Evolutionary conservation across 2,329 filamentous ascomycete genomes (phyloP), one percentile per base, ranked within the genome.

Genomic region (Stylonectria norvegica): DNA sequence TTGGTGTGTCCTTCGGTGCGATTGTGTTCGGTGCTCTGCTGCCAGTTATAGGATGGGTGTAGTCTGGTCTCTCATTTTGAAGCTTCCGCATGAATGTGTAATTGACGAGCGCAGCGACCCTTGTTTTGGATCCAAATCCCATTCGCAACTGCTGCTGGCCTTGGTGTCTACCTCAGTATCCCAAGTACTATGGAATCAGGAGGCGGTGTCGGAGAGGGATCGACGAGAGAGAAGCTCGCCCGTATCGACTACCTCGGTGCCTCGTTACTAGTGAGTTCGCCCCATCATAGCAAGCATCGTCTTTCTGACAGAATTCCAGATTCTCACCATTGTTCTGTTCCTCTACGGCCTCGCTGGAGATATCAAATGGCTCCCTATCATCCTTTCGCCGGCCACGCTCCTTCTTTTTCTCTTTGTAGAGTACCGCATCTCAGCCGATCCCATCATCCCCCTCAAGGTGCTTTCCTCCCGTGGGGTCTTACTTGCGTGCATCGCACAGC

Each of bases 221-320:
- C 72, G 25, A 52, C 73, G 25, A 43, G 62, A 36, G 56, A 73
- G 20, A 86, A 82, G 53, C 67, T 91, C 9, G 73, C 72, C 4
- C 68, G 71, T 1, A 79, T 94, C 40, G 89, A 94, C 62, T 93
- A 91, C 52, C 69, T 81, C 0, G 88, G 88, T 4, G 84, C 85
- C 5, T 25, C 78, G 1, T 69, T 81, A n/a, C 63, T 89, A 49
- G 80, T 84, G 66, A 59, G 73, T 40, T 3, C 14, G 20, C 12
- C 5, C 18, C 18, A 12, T 9, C 36, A 19, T 3, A 11, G 15
- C 17, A 9, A 5, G 27, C 25, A 59, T 43, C 61, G 33, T 15
- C n/a, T 7, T 25, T 25, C 8, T 25, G 11, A 9, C n/a, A n/a
- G n/a, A n/a, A n/a, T 7, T 10, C 18, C 42, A 84, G 81, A 78